Evolutionary conservation across 345 rosid genomes (phyloP), one percentile per base, ranked within the genome.

Genomic region (Eutrema heterophyllum): DNA sequence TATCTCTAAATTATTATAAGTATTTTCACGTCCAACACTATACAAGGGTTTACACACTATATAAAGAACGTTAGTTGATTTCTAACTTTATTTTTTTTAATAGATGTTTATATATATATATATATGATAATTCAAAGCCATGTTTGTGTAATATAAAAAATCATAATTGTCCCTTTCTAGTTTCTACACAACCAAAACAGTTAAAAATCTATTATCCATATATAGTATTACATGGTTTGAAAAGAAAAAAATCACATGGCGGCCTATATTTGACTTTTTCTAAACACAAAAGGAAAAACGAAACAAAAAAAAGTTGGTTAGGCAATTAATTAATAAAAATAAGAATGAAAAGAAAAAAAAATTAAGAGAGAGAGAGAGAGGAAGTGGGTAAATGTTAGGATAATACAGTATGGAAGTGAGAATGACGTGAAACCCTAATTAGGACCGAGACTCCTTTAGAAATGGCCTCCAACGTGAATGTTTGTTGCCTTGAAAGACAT

Each of bases 401-500:
- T 78, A 62, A 53, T 70, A 33, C 21, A 56, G 38, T 58, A 70
- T 40, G 14, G 54, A 16, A 61, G n/a, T 74, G 77, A 65, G 64
- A 62, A 73, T 44, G 77, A 67, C 74, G 79, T 65, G 83, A 81
- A 81, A 82, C 78, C 77, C 78, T 64, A 79, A 70, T 66, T 64
- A 53, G 73, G 81, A 79, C 78, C 80, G 50, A 83, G 81, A 71
- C 73, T 80, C 83, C 77, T 33, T 64, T 80, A 73, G 78, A 82
- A 77, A 88, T 72, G 75, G 70, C 78, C 65, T 81, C 77, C 86
- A 65, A 81, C 84, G 79, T 85, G 91, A 86, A 88, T 88, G 93
- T 86, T 85, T 81, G 93, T 85, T 83, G 77, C 57, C 77, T 58
- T 71, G 77, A 82, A 82, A 78, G 74, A 82, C 84, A 86, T 88